These are phyloP conservation scores for Tetracentron sinense DNA, from an alignment of 164 flowering plant genomes.

Conservation along the genomic window DNA sequence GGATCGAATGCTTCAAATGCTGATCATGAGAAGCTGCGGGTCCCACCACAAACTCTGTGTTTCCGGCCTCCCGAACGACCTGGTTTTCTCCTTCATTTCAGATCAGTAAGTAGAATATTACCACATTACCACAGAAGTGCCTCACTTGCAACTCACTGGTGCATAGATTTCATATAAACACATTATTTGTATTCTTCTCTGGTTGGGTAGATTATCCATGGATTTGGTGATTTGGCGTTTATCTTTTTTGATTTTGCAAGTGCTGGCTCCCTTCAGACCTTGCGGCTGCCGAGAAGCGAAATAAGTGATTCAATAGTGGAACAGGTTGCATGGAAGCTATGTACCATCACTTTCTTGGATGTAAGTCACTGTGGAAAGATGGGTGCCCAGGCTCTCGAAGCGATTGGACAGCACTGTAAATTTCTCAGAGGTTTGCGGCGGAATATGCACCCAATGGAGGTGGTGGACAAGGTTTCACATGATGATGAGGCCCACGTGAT, in stretches of 20 bases:
- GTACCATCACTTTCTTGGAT: slow-evolving; percentile 49
- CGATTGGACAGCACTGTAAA: slow-evolving; percentile 63
- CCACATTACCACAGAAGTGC: too few relatives aligned
- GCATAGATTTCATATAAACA: not conserved
- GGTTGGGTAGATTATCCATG: not conserved
- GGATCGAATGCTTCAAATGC: slow-evolving; percentile 58
- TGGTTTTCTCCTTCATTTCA: slow-evolving; percentile 49
- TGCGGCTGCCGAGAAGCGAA: slow-evolving; percentile 55
- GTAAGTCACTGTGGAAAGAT: slow-evolving; percentile 54
- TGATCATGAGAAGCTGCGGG: slow-evolving; percentile 53
- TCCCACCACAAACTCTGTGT: slow-evolving; percentile 59
- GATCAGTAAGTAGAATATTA: slow-evolving; percentile 49
- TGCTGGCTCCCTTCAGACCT: slow-evolving; percentile 53
- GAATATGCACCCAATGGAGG: slow-evolving; percentile 57
- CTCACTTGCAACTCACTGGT: too few relatives aligned
- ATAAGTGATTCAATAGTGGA: slow-evolving; percentile 53
- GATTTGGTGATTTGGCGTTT: slow-evolving; percentile 1
- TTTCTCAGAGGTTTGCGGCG: slow-evolving; percentile 42
- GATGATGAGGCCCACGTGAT: slow-evolving; percentile 77
- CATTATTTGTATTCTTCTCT: not conserved
- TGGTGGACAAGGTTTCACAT: slow-evolving; percentile 32
- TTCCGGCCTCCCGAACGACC: slow-evolving; percentile 31
- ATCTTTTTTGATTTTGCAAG: slow-evolving; percentile 30
- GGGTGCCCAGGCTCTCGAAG: slow-evolving; percentile 40
- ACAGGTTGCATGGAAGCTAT: slow-evolving; percentile 41